Conservation (phyloP, 805 yeast species). For the Babjeviella inositovora region DNA sequence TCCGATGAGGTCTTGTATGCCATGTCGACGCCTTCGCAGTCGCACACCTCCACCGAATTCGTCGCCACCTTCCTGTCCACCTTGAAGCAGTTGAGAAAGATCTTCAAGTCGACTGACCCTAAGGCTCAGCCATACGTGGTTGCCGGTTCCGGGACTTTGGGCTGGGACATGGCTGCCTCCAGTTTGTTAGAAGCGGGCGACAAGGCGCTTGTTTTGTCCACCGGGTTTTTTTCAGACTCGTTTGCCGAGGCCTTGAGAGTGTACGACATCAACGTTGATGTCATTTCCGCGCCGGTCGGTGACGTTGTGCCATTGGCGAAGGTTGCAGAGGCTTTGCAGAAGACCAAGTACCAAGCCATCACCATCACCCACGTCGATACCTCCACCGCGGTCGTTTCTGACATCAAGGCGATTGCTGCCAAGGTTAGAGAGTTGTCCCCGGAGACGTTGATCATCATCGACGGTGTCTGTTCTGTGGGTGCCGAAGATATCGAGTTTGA, state of each 20-base stretch:
- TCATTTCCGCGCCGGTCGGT: constrained; percentile 59
- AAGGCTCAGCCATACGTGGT: constrained; percentile 69
- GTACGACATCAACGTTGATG: constrained; percentile 68
- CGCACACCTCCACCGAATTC: constrained; percentile 86
- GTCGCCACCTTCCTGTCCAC: constrained; percentile 55
- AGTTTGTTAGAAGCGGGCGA: constrained; percentile 57
- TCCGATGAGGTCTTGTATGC: constrained; percentile 67
- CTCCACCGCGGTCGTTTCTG: constrained; percentile 81
- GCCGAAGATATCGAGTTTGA: constrained; percentile 80
- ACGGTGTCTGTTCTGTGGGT: constrained; percentile 90
- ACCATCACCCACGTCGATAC: constrained; percentile 95
- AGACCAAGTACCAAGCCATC: constrained; percentile 42
- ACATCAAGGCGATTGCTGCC: constrained; percentile 45
- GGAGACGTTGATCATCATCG: constrained; percentile 71
- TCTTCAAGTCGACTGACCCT: constrained; percentile 56
- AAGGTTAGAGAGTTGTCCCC: constrained; percentile 57
- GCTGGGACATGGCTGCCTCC: constrained; percentile 84
- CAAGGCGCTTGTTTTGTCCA: constrained; percentile 64
- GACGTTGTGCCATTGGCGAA: constrained; percentile 40
- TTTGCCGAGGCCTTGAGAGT: constrained; percentile 62
- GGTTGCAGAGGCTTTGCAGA: constrained; percentile 37
- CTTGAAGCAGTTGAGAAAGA: constrained; percentile 48
- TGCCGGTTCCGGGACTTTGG: constrained; percentile 87
- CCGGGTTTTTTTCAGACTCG: constrained; percentile 81
- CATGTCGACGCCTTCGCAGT: constrained; percentile 67